Evolutionary conservation across 352 stramenopile genomes (phyloP), one percentile per base, ranked within the genome.

Genomic region (Globisporangium solare): DNA sequence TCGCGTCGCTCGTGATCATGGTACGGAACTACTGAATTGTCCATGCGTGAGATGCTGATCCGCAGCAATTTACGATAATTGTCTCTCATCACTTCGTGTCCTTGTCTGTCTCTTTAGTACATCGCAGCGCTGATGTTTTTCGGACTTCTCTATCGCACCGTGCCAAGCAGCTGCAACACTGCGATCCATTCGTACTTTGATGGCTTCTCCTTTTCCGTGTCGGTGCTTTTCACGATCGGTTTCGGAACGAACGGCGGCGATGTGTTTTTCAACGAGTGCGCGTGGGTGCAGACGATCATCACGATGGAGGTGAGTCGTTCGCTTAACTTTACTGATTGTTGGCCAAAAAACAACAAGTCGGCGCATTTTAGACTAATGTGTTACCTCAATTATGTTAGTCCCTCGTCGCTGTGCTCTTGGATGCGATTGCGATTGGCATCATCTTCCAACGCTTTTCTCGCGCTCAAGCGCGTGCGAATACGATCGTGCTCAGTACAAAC

Each of bases 361-460:
- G 24, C 24, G 24, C 24, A 27, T 27, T 27, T 37, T 47, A 35
- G 3, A 17, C n/a, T 43, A 39, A 13, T 31, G 46, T 18, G 15
- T 12, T n/a, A 7, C 41, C 20, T 24, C 15, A 31, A 13, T 52
- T 67, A 4, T 14, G 18, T 77, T 77, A 99, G 83, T 95, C 94
- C 7, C 86, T 98, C 24, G 67, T 84, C 10, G 81, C 85, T 17
- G 85, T 98, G 20, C 73, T 97, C 32, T 88, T 98, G 47, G 92
- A 98, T 56, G 92, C 94, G 2, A 63, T 98, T 20, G 79, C 90
- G 3, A 97, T 99, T 60, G 96, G 96, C 46, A 73, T 99, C 22
- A 81, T 98, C 54, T 99, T 98, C 69, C 87, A 96, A 62, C 76
- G 94, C 24, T 90, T 99, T 51, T 95, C 92, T 41, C 76, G 92